phyloP scores from a whole-genome alignment of 2,329 filamentous ascomycete species.

The Fusarium sp. region DNA sequence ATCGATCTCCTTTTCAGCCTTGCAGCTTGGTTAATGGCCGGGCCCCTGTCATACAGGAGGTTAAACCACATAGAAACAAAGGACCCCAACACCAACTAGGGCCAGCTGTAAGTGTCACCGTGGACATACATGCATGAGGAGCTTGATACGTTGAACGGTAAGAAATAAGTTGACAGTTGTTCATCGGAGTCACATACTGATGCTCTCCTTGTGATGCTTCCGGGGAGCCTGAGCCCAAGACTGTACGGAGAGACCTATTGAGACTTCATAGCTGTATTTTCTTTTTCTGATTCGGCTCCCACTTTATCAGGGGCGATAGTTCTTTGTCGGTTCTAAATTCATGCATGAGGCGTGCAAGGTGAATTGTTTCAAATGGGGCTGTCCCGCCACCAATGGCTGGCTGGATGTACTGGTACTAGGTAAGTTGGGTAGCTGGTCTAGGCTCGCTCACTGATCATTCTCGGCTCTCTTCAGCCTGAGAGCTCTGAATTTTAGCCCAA shows the following conservation, averaged over 20 bases:
- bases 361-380: conserved; percentile 28
- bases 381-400: conserved; percentile 23
- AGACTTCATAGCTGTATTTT: neutral
- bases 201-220: neutral
- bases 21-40: conserved; percentile 19
- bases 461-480: conserved; percentile 35
- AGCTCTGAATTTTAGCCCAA: conserved; percentile 41
- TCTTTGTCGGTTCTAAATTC: conserved; percentile 8
- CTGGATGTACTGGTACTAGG: neutral
- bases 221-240: neutral
- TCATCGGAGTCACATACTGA: neutral
- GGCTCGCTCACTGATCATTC: conserved; percentile 25
- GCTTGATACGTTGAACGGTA: conserved; percentile 6
- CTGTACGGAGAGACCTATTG: neutral
- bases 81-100: conserved; percentile 15
- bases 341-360: conserved; percentile 4
- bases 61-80: conserved; percentile 20
- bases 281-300: neutral
- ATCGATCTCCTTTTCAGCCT: conserved; percentile 25
- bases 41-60: conserved; percentile 25
- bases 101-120: conserved; percentile 18
- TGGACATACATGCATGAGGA: conserved; percentile 20
- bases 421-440: neutral
- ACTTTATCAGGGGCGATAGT: neutral
- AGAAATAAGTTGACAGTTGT: conserved; percentile 6